These are phyloP conservation scores for Rhizomucor pusillus DNA, from an alignment of 371 early-diverging fungal genomes.

Conservation along the genomic window DNA sequence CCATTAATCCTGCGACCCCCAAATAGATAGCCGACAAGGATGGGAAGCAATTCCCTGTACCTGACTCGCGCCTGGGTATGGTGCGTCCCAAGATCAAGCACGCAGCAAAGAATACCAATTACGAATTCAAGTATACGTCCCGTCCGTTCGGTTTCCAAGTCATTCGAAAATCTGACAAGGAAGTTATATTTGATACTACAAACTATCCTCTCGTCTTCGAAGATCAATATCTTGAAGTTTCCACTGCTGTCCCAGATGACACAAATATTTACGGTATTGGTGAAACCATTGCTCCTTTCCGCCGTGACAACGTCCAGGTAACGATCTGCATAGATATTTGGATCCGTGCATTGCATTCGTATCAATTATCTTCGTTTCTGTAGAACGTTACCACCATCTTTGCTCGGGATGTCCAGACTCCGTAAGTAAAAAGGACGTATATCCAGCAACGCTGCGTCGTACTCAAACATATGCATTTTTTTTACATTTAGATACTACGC, in stretches of 20 bases:
- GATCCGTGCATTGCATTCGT: too few species aligned
- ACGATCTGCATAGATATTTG: not conserved
- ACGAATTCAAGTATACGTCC: conserved; percentile 40
- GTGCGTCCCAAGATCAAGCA: conserved; percentile 14
- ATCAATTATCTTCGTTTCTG: not conserved
- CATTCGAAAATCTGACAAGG: conserved; percentile 40
- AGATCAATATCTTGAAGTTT: conserved; percentile 68
- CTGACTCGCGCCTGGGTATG: conserved; percentile 43
- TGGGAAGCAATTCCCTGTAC: conserved; percentile 53
- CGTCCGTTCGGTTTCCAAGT: conserved; percentile 59
- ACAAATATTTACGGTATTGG: conserved; percentile 75
- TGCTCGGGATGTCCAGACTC: conserved; percentile 57
- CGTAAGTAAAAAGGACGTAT: conserved; percentile 17
- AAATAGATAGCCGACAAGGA: conserved; percentile 46
- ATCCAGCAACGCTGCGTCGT: not conserved
- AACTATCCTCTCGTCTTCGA: conserved; percentile 62
- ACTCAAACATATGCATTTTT: not conserved
- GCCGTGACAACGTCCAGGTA: not conserved
- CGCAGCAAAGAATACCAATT: conserved; percentile 27
- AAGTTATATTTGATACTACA: conserved; percentile 57
- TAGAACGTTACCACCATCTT: conserved; percentile 46
- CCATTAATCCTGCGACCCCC: too few species aligned
- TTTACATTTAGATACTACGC: conserved; percentile 24
- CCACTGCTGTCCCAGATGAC: conserved; percentile 44
- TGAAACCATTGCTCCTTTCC: conserved; percentile 32